Evolutionary conservation across 2,329 filamentous ascomycete genomes (phyloP), one percentile per base, ranked within the genome.

Genomic region (Teratosphaeriaceae sp.): DNA sequence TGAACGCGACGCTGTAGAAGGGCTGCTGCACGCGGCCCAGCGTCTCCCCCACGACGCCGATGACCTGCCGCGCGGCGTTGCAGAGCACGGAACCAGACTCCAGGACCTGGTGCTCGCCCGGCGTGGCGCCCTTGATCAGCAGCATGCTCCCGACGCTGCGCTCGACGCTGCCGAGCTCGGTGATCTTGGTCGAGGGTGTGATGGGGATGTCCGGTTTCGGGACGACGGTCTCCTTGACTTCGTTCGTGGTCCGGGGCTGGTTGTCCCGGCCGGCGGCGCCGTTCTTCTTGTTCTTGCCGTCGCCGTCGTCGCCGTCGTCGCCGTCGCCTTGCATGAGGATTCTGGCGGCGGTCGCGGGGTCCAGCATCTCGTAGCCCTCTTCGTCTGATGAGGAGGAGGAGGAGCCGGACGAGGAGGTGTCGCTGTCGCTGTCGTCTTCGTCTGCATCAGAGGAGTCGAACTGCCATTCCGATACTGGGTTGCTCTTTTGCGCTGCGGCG

Each of bases 1-100:
- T 74, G 61, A 94, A 94, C 27, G 80, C 77, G 8, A 96, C 78
- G 1, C 84, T 85, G 67, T 97, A 98, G 53, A 89, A 72, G 7
- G 92, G 92, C 53, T 88, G 82, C 50, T 88, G 78, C 2, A 96
- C 88, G 57, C 85, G 79, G 36, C 90, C 92, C 24, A 97, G 76
- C 4, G 87, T 85, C 57, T 97, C 90, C 3, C 81, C 75, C 3
- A 97, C 77, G 15, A 78, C 82, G 19, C 89, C 92, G 42, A 96
- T 76, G 21, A 96, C 77, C 16, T 75, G 77, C 40, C 88, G 76
- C 54, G 92, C 78, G 49, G 78, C 78, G 21, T 81, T 79, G 66
- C 88, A 96, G 21, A 98, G 75, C 3, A 94, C 77, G 0, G 89
- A 94, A 22, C 86, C 88, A 4, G 77, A 76, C 58, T 96, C 88